Evolutionary conservation across 1,139 yeast species (phyloP).

Genomic region (Suhomyces atakaporum): DNA sequence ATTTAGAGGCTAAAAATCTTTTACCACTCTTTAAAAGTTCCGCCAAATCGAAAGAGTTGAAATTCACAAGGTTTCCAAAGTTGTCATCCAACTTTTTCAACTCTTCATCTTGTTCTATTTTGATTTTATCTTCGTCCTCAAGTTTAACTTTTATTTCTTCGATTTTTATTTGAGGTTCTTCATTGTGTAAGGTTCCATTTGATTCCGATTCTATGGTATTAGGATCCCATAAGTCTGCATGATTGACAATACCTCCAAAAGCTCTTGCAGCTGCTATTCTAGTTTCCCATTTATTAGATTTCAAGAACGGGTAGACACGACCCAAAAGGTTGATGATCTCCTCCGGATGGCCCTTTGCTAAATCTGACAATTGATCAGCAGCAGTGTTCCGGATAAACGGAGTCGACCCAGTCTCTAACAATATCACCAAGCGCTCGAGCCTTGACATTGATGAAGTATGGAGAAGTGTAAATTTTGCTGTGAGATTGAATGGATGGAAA

Average conservation of each 20-base stretch:
- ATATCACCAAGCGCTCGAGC: conserved; percentile 71
- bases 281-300: conserved; percentile 91
- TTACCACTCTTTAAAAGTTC: conserved; percentile 70
- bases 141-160: conserved; percentile 20
- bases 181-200: neutral
- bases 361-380: conserved; percentile 93
- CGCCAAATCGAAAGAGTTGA: conserved; percentile 63
- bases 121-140: conserved; percentile 32
- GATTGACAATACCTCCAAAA: conserved; percentile 86
- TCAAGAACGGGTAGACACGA: conserved; percentile 86
- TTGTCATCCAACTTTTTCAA: conserved; percentile 50
- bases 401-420: conserved; percentile 94
- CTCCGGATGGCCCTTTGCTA: conserved; percentile 94
- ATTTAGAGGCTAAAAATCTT: conserved; percentile 62
- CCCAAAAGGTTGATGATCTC: conserved; percentile 82
- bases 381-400: conserved; percentile 94
- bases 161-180: conserved; percentile 3
- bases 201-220: conserved; percentile 39
- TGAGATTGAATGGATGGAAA: no score
- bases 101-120: conserved; percentile 48
- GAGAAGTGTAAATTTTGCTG: neutral
- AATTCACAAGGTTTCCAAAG: conserved; percentile 52
- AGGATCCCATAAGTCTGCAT: conserved; percentile 86
- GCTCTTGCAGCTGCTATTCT: conserved; percentile 94
- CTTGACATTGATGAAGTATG: conserved; percentile 39